Conservation (phyloP, 1,284 basidiomycete genomes). For the Papiliotrema terrestris region DNA sequence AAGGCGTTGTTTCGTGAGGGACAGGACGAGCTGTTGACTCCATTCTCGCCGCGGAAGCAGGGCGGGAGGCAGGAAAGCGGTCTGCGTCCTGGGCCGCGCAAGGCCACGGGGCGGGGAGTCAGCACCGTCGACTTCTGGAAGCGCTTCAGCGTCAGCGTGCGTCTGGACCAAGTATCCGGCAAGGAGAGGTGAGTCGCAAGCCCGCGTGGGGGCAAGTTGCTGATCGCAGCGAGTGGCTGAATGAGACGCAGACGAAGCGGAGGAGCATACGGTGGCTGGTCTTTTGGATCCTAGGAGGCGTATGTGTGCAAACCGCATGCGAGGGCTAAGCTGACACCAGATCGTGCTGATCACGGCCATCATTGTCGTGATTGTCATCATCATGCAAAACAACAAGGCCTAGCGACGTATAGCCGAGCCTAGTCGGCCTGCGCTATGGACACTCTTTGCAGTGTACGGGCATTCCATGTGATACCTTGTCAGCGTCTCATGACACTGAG, state of each 20-base stretch:
- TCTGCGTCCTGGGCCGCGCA: constrained; percentile 7
- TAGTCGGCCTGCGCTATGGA: no score
- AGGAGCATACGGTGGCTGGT: constrained; percentile 18
- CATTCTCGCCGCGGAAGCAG: constrained; percentile 28
- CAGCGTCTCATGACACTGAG: no score
- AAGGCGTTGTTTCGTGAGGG: constrained; percentile 41
- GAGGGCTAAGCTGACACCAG: neutral
- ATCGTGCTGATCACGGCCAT: neutral
- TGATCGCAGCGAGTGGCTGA: constrained; percentile 25
- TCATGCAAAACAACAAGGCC: neutral
- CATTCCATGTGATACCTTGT: no score
- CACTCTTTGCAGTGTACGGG: no score
- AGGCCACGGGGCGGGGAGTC: constrained; percentile 12
- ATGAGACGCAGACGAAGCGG: constrained; percentile 18
- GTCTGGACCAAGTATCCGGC: constrained; percentile 13
- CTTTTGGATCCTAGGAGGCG: constrained; percentile 10
- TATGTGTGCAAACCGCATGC: neutral
- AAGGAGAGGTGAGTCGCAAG: constrained; percentile 21
- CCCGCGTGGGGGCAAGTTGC: neutral
- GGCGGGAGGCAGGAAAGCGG: constrained; percentile 9
- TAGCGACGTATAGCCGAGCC: no score
- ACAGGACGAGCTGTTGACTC: constrained; percentile 36
- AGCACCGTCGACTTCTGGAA: constrained; percentile 43
- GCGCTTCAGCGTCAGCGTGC: constrained; percentile 33
- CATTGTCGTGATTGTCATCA: neutral